Conservation (phyloP, 2,329 filamentous ascomycete genomes). For the Rhexocercosporidium sp. region DNA sequence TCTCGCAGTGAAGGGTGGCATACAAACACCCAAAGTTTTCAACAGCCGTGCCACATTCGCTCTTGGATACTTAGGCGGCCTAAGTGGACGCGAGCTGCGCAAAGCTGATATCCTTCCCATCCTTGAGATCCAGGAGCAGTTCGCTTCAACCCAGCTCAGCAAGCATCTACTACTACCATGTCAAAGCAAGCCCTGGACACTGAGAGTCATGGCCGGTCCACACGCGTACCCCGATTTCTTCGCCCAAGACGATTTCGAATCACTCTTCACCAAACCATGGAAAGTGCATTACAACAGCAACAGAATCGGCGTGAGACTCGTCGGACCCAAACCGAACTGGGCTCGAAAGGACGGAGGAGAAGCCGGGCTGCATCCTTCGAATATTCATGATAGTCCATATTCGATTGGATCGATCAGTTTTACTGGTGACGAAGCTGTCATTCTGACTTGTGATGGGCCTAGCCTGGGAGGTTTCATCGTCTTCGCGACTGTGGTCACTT, state of each 20-base stretch:
- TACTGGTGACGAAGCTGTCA: slow-evolving; percentile 14
- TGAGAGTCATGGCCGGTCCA: slow-evolving; percentile 13
- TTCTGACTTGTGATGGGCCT: slow-evolving; percentile 12
- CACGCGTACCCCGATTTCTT: slow-evolving; percentile 12
- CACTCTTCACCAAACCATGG: slow-evolving; percentile 5
- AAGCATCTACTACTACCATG: not conserved
- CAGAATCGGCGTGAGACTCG: slow-evolving; percentile 8
- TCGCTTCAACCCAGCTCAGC: not conserved
- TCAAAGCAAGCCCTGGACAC: not conserved
- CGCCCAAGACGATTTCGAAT: not conserved
- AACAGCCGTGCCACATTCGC: slow-evolving; percentile 44
- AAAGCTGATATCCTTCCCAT: slow-evolving; percentile 21
- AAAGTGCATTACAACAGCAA: slow-evolving; percentile 18
- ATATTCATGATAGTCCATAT: slow-evolving; percentile 14
- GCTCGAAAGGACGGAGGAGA: slow-evolving; percentile 12
- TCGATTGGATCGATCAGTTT: slow-evolving; percentile 14
- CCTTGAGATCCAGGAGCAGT: not conserved
- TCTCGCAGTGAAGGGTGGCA: slow-evolving; percentile 3
- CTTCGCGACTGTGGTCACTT: slow-evolving; percentile 5
- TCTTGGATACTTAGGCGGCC: slow-evolving; percentile 44
- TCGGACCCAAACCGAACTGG: slow-evolving; percentile 7
- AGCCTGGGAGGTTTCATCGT: slow-evolving; percentile 13
- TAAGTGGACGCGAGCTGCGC: slow-evolving; percentile 43
- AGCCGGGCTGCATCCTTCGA: slow-evolving; percentile 13
- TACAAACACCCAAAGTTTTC: slow-evolving; percentile 42